Conservation (phyloP, 2,329 filamentous ascomycete species). For the Fusarium dimerum region DNA sequence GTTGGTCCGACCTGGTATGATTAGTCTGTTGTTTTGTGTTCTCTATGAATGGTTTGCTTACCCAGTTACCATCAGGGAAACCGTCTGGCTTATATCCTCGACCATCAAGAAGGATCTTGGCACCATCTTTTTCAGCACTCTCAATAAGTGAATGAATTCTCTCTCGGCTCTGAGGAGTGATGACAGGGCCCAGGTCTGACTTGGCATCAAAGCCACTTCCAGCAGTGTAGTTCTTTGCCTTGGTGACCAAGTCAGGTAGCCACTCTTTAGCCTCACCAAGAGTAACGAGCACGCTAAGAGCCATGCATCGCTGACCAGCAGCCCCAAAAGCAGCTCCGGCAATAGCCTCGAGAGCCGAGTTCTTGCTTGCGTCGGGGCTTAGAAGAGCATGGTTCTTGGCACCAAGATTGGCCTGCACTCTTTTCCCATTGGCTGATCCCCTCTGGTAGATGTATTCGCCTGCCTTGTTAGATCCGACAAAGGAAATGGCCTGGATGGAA, state of each 20-base stretch:
- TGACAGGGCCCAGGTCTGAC: conserved; percentile 75
- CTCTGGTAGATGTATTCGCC: conserved; percentile 78
- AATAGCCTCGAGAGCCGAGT: conserved; percentile 76
- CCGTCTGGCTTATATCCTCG: conserved; percentile 67
- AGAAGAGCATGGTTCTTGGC: conserved; percentile 83
- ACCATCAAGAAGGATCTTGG: conserved; percentile 75
- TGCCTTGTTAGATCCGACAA: conserved; percentile 79
- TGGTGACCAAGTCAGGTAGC: conserved; percentile 71
- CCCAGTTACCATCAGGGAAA: conserved; percentile 71
- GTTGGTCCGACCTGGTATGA: conserved; percentile 61
- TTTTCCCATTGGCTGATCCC: conserved; percentile 76
- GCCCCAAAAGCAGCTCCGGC: conserved; percentile 80
- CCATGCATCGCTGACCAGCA: conserved; percentile 81
- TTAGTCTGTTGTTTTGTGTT: neutral
- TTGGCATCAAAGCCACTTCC: conserved; percentile 76
- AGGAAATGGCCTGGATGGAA: conserved; percentile 76
- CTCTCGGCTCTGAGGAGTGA: conserved; percentile 71
- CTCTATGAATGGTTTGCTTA: rapidly evolving
- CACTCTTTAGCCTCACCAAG: conserved; percentile 75
- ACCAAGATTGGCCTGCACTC: conserved; percentile 78
- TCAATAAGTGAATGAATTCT: conserved; percentile 72
- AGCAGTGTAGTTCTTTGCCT: conserved; percentile 67
- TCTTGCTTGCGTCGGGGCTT: conserved; percentile 79
- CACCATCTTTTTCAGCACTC: conserved; percentile 73
- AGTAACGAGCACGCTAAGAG: conserved; percentile 73